phyloP scores from a whole-genome alignment of 306 rosid species.

The Sicyos edulis region DNA sequence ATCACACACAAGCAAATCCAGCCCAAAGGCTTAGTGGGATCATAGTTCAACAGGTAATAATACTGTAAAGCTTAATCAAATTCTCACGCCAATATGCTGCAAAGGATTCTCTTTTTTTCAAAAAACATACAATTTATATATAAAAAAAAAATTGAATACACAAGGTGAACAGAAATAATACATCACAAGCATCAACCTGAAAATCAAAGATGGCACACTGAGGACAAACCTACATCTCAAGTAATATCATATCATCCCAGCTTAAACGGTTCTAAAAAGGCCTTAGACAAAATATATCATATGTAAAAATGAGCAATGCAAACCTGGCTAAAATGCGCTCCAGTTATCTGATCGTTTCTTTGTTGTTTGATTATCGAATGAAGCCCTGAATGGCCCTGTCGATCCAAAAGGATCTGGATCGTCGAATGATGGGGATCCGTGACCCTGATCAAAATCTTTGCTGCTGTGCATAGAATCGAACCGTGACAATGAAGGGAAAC shows the following conservation, averaged over 20 bases:
- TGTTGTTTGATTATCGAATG: conserved; percentile 66
- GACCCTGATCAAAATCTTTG: conserved; percentile 55
- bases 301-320: conserved; percentile 14
- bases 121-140: conserved; percentile 23
- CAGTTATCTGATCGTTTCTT: conserved; percentile 62
- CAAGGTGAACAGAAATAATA: conserved; percentile 42
- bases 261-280: conserved; percentile 30
- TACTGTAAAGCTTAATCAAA: conserved; percentile 4
- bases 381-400: conserved; percentile 55
- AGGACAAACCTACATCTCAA: conserved; percentile 38
- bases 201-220: conserved; percentile 28
- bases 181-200: conserved; percentile 43
- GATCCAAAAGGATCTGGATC: conserved; percentile 87
- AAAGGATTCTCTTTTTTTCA: background rate
- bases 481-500: conserved; percentile 15
- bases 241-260: conserved; percentile 28
- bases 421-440: conserved; percentile 54
- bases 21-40: background rate
- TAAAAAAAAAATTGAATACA: conserved; percentile 29
- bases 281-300: conserved; percentile 25
- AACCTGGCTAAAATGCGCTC: conserved; percentile 71
- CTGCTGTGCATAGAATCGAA: conserved; percentile 36
- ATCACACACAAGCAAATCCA: background rate
- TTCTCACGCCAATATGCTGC: conserved; percentile 12
- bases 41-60: conserved; percentile 19